phyloP scores from a whole-genome alignment of 169 alveolate genomes.

The Besnoitia besnoiti region DNA sequence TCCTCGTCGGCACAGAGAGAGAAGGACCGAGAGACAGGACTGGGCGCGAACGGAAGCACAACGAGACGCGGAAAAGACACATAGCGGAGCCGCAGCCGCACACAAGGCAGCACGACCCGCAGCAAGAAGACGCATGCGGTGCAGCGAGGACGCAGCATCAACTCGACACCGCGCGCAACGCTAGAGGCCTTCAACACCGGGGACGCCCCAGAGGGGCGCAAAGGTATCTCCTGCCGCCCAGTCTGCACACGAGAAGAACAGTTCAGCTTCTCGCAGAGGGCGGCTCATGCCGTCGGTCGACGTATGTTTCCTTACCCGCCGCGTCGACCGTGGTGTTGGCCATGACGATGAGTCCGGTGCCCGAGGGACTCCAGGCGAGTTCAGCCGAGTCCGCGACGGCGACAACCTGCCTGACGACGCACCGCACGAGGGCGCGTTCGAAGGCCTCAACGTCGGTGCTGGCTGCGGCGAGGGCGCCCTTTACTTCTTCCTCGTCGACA shows the following conservation, averaged over 20 bases:
- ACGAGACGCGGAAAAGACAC: neutral
- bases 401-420: conserved; percentile 53
- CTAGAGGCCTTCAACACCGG: neutral
- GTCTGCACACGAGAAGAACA: neutral
- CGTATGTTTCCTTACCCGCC: conserved; percentile 48
- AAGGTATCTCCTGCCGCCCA: neutral
- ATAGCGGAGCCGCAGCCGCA: neutral
- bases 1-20: neutral
- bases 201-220: neutral
- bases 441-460: conserved; percentile 15
- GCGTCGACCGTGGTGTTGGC: conserved; percentile 68
- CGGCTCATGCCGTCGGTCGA: too few species aligned
- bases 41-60: neutral
- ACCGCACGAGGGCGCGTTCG: conserved; percentile 40
- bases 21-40: neutral
- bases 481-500: neutral
- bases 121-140: neutral
- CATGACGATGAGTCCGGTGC: conserved; percentile 55
- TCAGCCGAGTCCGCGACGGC: conserved; percentile 66
- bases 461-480: conserved; percentile 13
- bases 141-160: neutral
- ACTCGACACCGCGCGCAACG: neutral
- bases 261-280: neutral
- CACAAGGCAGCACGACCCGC: neutral
- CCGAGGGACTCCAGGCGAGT: conserved; percentile 66